These are phyloP conservation scores for Cytospora mali DNA, from an alignment of 2,329 filamentous ascomycete species.

Conservation along the genomic window DNA sequence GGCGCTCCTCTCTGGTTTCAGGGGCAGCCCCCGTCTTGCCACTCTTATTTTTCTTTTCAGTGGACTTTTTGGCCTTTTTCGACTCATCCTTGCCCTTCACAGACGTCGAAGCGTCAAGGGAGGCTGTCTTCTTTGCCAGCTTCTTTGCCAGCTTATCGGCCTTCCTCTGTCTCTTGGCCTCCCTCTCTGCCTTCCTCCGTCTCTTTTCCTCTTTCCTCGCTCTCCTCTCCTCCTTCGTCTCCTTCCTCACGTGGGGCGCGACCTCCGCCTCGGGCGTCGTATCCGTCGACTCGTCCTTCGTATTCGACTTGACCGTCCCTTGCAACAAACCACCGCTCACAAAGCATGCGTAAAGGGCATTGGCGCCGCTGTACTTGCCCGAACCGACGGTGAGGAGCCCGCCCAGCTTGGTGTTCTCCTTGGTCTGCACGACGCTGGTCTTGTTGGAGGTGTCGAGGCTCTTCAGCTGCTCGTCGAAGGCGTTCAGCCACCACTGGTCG, in stretches of 20 bases:
- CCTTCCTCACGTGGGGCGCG: constrained; percentile 32
- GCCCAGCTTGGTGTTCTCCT: constrained; percentile 56
- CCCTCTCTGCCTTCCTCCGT: constrained; percentile 32
- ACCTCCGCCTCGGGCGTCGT: constrained; percentile 34
- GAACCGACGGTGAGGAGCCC: constrained; percentile 54
- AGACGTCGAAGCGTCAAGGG: background rate
- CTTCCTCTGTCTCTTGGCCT: constrained; percentile 30
- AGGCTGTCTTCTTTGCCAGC: constrained; percentile 11
- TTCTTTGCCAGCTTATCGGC: too few species aligned
- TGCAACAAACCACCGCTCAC: constrained; percentile 77
- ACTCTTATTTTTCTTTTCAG: constrained; percentile 28
- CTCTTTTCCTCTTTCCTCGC: constrained; percentile 42
- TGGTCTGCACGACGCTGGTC: constrained; percentile 59
- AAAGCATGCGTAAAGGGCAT: constrained; percentile 80
- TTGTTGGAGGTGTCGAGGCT: constrained; percentile 68
- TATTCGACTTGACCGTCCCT: constrained; percentile 62
- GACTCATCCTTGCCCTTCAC: background rate
- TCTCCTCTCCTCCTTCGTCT: constrained; percentile 38
- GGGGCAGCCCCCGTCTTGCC: constrained; percentile 24
- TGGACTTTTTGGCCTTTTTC: constrained; percentile 22
- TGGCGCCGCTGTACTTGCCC: constrained; percentile 60
- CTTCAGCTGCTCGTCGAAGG: constrained; percentile 88
- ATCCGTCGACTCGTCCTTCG: constrained; percentile 33
- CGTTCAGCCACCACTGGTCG: constrained; percentile 97
- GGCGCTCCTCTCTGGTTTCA: constrained; percentile 30